Conservation (phyloP, 164 flowering plant genomes). For the Liquidambar formosana region DNA sequence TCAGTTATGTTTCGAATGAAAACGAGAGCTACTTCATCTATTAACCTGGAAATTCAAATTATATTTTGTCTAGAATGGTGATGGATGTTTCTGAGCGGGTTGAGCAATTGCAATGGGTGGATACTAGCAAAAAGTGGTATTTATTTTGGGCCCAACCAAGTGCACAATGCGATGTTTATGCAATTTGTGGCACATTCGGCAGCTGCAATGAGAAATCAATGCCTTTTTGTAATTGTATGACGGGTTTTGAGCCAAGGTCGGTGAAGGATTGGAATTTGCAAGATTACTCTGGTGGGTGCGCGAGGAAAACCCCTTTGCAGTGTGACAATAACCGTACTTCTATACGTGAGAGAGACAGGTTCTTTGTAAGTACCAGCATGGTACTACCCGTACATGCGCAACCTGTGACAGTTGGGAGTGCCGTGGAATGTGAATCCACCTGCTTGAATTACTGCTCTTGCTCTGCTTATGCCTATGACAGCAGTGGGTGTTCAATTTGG, state of each 20-base stretch:
- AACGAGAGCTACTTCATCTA: too few relatives aligned
- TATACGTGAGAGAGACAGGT: conserved; percentile 21
- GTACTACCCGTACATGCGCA: conserved; percentile 18
- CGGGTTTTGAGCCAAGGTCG: conserved; percentile 28
- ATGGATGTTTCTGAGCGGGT: too few relatives aligned
- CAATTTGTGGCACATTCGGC: conserved; percentile 45
- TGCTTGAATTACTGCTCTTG: conserved; percentile 48
- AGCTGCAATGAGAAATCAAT: conserved; percentile 24
- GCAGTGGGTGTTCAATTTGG: conserved; percentile 36
- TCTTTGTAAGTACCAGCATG: conserved; percentile 13
- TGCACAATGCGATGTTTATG: too few relatives aligned
- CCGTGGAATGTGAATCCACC: conserved; percentile 22
- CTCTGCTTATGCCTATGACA: conserved; percentile 38
- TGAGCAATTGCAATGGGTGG: too few relatives aligned
- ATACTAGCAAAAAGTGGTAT: too few relatives aligned
- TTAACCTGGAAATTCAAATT: too few relatives aligned
- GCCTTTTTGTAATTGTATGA: conserved; percentile 34
- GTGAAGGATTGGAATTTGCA: conserved; percentile 25
- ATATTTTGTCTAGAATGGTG: too few relatives aligned
- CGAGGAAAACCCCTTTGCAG: conserved; percentile 17
- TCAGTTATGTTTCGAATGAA: too few relatives aligned
- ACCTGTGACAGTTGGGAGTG: conserved; percentile 7
- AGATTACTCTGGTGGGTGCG: conserved; percentile 32
- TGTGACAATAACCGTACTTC: conserved; percentile 24
- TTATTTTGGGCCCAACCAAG: conserved; percentile 46